phyloP scores from a whole-genome alignment of 371 early-diverging fungal species.

The Mortierella sp. region DNA sequence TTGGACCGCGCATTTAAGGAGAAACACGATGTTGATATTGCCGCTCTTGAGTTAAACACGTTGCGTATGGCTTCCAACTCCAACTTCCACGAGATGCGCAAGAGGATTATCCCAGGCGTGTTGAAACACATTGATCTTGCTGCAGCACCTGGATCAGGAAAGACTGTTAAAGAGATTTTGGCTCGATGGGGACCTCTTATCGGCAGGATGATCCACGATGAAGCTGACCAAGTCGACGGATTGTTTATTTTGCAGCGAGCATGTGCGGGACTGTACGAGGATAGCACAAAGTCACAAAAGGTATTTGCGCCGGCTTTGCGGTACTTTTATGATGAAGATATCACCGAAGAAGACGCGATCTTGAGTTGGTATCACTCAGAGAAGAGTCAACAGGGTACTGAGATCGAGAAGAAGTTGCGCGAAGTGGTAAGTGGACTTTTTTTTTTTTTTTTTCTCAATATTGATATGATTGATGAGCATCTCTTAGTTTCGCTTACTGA shows the following conservation, averaged over 20 bases:
- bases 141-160: conserved; percentile 33
- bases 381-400: conserved; percentile 45
- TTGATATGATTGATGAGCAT: neutral
- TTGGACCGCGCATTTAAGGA: conserved; percentile 86
- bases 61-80: conserved; percentile 92
- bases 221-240: conserved; percentile 84
- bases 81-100: conserved; percentile 83
- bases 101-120: conserved; percentile 75
- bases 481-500: neutral
- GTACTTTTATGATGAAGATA: conserved; percentile 83
- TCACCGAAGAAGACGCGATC: conserved; percentile 88
- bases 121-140: conserved; percentile 68
- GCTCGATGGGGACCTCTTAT: conserved; percentile 80
- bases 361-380: conserved; percentile 75
- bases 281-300: conserved; percentile 61
- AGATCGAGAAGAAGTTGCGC: conserved; percentile 38
- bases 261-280: conserved; percentile 30
- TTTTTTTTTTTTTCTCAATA: too few species aligned
- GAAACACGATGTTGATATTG: conserved; percentile 79
- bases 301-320: conserved; percentile 75
- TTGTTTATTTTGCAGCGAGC: conserved; percentile 71
- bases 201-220: conserved; percentile 76
- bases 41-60: conserved; percentile 90
- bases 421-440: conserved; percentile 28
- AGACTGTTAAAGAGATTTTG: conserved; percentile 61